A percentile compares a stretch with the other conserved stretches of the same genome.
These are phyloP conservation scores for Cyclospora cayetanensis DNA, from an alignment of 169 alveolate species.

Conservation along the genomic window DNA sequence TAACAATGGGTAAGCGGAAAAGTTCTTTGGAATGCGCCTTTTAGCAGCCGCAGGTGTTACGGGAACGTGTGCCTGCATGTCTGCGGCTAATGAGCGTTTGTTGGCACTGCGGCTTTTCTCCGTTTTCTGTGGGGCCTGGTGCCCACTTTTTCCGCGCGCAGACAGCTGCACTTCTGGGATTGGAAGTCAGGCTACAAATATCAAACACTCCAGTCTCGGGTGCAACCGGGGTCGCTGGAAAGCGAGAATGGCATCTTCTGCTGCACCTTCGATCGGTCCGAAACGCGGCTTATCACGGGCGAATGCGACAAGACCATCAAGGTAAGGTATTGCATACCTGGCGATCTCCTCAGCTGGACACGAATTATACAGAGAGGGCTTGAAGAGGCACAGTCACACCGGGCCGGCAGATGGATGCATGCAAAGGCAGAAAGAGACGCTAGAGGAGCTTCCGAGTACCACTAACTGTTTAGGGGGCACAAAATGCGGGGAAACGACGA, in stretches of 20 bases:
- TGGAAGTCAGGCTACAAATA: conserved; percentile 96
- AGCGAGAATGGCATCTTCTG: conserved; percentile 96
- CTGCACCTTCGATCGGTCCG: conserved; percentile 94
- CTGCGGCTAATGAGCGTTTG: not conserved
- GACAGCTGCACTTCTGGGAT: conserved; percentile 95
- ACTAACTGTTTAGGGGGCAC: too few species aligned
- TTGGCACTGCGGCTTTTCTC: not conserved
- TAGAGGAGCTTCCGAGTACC: too few species aligned
- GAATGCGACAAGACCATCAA: conserved; percentile 99
- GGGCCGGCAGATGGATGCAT: too few species aligned
- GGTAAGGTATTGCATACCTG: conserved; percentile 76
- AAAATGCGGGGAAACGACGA: too few species aligned
- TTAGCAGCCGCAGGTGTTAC: too few species aligned
- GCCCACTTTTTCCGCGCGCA: not conserved
- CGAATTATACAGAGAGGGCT: too few species aligned
- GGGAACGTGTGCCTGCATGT: not conserved
- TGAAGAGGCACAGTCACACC: too few species aligned
- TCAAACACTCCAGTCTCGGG: conserved; percentile 85
- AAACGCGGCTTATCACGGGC: conserved; percentile 95
- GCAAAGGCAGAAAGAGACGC: too few species aligned
- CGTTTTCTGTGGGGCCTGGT: not conserved
- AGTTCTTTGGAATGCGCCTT: too few species aligned
- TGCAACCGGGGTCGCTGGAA: conserved; percentile 97
- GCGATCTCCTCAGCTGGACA: not conserved
- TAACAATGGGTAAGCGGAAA: conserved; percentile 93